These are phyloP conservation scores for Suillus spraguei DNA, from an alignment of 768 basidiomycete genomes.

Conservation along the genomic window DNA sequence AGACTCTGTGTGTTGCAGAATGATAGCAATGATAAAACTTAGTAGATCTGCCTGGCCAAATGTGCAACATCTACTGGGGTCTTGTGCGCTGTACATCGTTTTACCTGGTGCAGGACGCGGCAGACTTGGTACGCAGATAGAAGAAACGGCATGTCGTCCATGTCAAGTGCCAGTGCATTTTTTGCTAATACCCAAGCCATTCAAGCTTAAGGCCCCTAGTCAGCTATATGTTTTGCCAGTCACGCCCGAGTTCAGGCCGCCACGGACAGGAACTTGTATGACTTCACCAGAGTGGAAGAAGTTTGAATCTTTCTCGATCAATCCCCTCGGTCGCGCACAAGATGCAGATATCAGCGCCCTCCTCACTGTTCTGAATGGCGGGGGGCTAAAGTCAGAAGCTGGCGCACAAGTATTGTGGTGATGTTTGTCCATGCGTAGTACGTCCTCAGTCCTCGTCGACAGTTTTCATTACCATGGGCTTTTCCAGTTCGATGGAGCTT, in stretches of 20 bases:
- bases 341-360: background rate
- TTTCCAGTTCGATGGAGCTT: background rate
- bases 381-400: background rate
- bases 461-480: conserved; percentile 13
- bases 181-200: background rate
- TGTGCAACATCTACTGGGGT: conserved; percentile 8
- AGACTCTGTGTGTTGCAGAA: conserved; percentile 22
- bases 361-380: background rate
- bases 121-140: no score
- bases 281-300: background rate
- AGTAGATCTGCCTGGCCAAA: conserved; percentile 22
- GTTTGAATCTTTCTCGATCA: background rate
- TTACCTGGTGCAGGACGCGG: no score
- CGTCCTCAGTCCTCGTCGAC: conserved; percentile 8
- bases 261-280: background rate
- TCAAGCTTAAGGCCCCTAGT: background rate
- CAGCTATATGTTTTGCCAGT: background rate
- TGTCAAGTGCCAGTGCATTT: no score
- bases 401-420: background rate
- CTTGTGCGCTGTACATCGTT: conserved; percentile 1
- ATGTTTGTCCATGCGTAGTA: conserved; percentile 9
- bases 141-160: no score
- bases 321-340: background rate
- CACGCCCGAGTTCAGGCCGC: background rate
- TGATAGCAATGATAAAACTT: conserved; percentile 18